Conservation (phyloP, 345 rosid genomes). For the Hypericum perforatum region DNA sequence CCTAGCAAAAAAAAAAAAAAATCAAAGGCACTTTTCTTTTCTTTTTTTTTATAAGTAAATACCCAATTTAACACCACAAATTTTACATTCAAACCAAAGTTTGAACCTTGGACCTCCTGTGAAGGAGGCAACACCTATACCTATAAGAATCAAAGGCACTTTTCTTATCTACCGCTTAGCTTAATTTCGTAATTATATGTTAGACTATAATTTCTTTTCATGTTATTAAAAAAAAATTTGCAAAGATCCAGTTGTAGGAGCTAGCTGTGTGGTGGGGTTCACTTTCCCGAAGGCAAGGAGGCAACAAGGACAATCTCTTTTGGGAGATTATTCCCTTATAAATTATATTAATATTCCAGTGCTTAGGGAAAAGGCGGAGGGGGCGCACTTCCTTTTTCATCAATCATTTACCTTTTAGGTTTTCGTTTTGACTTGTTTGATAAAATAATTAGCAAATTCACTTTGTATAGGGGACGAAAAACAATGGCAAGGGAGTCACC, state of each 20-base stretch:
- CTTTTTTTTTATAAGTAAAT: too few species aligned
- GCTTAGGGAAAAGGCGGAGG: constrained; percentile 8
- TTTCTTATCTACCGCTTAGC: too few species aligned
- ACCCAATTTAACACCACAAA: too few species aligned
- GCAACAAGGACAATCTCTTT: constrained; percentile 16
- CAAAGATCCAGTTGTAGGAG: background rate
- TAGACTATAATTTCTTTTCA: too few species aligned
- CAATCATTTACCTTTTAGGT: constrained; percentile 6
- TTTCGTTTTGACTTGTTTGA: constrained; percentile 14
- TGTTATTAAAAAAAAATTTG: too few species aligned
- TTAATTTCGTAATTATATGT: too few species aligned
- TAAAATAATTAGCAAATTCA: background rate
- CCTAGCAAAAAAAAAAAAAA: too few species aligned
- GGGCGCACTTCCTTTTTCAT: constrained; percentile 9
- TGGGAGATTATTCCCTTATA: constrained; percentile 9
- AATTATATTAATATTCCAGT: constrained; percentile 3
- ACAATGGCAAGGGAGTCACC: constrained; percentile 20
- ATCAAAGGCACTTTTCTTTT: too few species aligned
- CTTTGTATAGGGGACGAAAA: background rate
- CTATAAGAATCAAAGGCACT: too few species aligned
- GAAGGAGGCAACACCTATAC: too few species aligned
- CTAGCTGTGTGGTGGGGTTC: constrained; percentile 9
- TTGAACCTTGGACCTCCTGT: too few species aligned
- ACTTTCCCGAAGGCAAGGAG: constrained; percentile 40
- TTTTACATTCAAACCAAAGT: too few species aligned